phyloP scores from a whole-genome alignment of 495 filamentous ascomycete genomes.

The Parathielavia hyrcaniae region DNA sequence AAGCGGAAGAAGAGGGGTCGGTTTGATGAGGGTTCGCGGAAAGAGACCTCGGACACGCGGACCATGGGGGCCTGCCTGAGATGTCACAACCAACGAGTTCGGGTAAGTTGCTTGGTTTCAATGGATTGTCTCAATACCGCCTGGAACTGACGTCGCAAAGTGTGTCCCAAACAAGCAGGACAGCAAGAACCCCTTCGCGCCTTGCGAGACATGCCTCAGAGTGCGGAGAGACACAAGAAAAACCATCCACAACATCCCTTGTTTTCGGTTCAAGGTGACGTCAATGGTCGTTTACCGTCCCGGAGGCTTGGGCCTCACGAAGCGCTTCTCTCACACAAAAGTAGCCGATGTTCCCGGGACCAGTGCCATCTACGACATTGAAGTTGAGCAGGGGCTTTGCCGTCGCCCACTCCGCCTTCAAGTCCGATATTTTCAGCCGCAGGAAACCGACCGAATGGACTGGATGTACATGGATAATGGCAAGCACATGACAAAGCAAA shows the following conservation, averaged over 20 bases:
- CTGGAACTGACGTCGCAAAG: slow-evolving; percentile 10
- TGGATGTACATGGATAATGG: slow-evolving; percentile 29
- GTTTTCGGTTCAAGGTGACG: slow-evolving; percentile 37
- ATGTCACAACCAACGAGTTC: slow-evolving; percentile 41
- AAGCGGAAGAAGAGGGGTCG: slow-evolving; percentile 16
- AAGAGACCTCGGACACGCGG: slow-evolving; percentile 33
- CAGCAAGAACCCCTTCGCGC: slow-evolving; percentile 26
- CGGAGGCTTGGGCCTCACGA: slow-evolving; percentile 36
- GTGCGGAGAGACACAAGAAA: slow-evolving; percentile 39
- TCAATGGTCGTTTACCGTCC: slow-evolving; percentile 35
- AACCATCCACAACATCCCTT: slow-evolving; percentile 39
- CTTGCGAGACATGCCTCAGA: slow-evolving; percentile 34
- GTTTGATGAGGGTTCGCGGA: slow-evolving; percentile 22
- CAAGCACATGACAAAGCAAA: slow-evolving; percentile 14
- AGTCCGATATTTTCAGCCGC: slow-evolving; percentile 34
- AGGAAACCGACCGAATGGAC: slow-evolving; percentile 25
- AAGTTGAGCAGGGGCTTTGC: slow-evolving; percentile 31
- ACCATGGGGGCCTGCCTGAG: slow-evolving; percentile 40
- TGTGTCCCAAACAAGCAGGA: slow-evolving; percentile 26
- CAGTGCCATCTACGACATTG: slow-evolving; percentile 23
- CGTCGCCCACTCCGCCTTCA: slow-evolving; percentile 27
- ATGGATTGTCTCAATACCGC: not conserved
- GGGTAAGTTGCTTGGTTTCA: slow-evolving; percentile 30
- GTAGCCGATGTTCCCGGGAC: slow-evolving; percentile 35
- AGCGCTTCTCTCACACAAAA: slow-evolving; percentile 34